Evolutionary conservation across 2,329 filamentous ascomycete species (phyloP), one percentile per base, ranked within the genome.

Genomic region (Clarireedia paspali): DNA sequence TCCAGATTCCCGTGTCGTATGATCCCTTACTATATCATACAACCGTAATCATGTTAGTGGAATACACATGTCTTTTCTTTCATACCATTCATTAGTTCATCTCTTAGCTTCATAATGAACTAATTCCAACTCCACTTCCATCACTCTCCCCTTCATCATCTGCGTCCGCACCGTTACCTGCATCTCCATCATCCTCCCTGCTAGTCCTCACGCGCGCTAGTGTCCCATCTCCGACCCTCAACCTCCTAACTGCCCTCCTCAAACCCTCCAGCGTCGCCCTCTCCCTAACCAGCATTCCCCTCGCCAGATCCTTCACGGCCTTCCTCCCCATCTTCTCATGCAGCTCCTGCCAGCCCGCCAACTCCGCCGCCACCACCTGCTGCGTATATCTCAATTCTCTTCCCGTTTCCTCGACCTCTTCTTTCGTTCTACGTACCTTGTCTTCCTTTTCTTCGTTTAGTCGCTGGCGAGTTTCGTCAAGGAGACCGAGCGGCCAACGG

Each of bases 301-400:
- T 81, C 17, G 88, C 92, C 63, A 95, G 82, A 47, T 90, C 84
- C 62, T 79, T 82, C 59, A 96, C 81, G 27, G 89, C 88, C 57
- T 81, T 81, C 59, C 84, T 77, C 1, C 88, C 91, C 73, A 89
- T 83, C 65, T 81, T 83, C 62, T 90, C 89, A 66, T 95, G 84
- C 74, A 91, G 82, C 42, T 95, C 90, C 67, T 96, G 91, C 90
- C 94, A 99, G 15, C 89, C 91, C 0, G 94, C 94, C 55, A 99
- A 72, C 73, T 99, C 94, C 1, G 84, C 80, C 6, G 95, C 92
- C 24, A 97, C 92, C 14, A 92, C 90, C 70, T 95, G 89, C 73
- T 96, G 92, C 48, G 91, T 96, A 70, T 94, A 96, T 50, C 90
- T 77, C 55, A 99, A 75, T 71, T 99, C 94, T 51, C 83, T 83